A percentile compares a stretch with the other conserved stretches of the same genome.
Evolutionary conservation across 257 asterid genomes (phyloP).

Genomic region (Salvia hispanica): DNA sequence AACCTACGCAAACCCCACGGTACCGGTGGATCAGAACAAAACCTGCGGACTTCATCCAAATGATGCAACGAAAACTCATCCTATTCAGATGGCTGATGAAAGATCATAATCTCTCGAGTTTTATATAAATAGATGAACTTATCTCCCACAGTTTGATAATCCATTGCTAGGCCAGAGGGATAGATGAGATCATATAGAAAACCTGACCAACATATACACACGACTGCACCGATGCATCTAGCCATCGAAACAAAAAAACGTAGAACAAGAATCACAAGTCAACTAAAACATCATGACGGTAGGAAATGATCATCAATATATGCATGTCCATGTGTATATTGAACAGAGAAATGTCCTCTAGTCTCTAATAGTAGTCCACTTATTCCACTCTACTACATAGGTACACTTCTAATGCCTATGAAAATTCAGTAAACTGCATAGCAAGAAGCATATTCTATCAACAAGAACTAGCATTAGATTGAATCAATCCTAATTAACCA

Average conservation of each 20-base stretch:
- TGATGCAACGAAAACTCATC: background rate
- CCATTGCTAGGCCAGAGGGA: constrained; percentile 7
- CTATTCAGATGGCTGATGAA: constrained; percentile 16
- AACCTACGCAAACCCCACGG: too few relatives aligned
- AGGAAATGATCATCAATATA: background rate
- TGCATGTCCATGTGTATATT: constrained; percentile 12
- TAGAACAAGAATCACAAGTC: background rate
- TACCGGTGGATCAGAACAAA: too few relatives aligned
- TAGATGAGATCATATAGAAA: too few relatives aligned
- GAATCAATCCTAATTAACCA: background rate
- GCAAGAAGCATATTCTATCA: background rate
- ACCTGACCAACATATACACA: background rate
- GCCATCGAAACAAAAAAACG: background rate
- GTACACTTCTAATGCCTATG: background rate
- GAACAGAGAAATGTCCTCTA: constrained; percentile 32
- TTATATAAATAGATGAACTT: constrained; percentile 5
- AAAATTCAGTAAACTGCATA: background rate
- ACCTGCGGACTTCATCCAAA: too few relatives aligned
- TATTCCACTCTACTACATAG: background rate
- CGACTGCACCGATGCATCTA: background rate
- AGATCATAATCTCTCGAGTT: constrained; percentile 40
- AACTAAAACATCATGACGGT: background rate
- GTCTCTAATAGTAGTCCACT: too few relatives aligned
- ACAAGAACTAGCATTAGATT: background rate
- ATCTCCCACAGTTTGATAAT: constrained; percentile 28